Conservation (phyloP, 2,329 filamentous ascomycete genomes). For the Blumeria hordei region DNA sequence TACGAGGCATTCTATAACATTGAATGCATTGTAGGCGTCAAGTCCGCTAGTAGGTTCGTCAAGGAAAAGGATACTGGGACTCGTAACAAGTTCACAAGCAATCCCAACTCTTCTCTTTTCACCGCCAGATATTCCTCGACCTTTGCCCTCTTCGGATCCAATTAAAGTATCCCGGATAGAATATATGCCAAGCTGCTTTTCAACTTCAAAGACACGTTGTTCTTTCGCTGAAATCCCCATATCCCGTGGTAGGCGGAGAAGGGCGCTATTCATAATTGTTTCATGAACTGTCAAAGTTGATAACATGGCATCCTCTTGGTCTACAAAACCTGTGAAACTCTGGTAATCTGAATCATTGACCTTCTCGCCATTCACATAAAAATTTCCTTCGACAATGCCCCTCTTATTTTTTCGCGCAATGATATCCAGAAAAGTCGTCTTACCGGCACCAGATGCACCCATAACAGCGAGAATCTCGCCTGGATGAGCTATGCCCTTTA, state of each 20-base stretch:
- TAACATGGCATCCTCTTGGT: constrained; percentile 94
- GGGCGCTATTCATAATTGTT: constrained; percentile 81
- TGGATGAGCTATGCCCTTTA: constrained; percentile 71
- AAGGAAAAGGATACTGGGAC: constrained; percentile 86
- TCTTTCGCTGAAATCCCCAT: constrained; percentile 81
- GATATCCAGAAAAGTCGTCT: constrained; percentile 92
- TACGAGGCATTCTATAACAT: constrained; percentile 88
- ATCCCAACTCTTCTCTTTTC: constrained; percentile 94
- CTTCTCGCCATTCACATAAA: constrained; percentile 84
- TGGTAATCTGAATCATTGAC: constrained; percentile 67
- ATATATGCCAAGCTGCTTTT: constrained; percentile 83
- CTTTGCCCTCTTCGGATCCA: constrained; percentile 82
- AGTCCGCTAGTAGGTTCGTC: constrained; percentile 93
- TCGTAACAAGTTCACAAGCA: constrained; percentile 91
- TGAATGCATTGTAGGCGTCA: constrained; percentile 94
- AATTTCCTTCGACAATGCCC: constrained; percentile 52
- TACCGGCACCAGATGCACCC: constrained; percentile 91
- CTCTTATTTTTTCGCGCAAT: constrained; percentile 92
- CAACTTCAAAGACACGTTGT: constrained; percentile 74
- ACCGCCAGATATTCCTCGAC: constrained; percentile 86
- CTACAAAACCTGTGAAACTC: constrained; percentile 84
- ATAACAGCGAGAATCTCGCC: constrained; percentile 96
- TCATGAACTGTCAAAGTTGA: constrained; percentile 92
- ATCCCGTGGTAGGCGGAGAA: constrained; percentile 72
- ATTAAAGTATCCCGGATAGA: constrained; percentile 89